Evolutionary conservation across 2,329 filamentous ascomycete genomes (phyloP), one percentile per base, ranked within the genome.

Genomic region (Colletotrichum ledebouriae): DNA sequence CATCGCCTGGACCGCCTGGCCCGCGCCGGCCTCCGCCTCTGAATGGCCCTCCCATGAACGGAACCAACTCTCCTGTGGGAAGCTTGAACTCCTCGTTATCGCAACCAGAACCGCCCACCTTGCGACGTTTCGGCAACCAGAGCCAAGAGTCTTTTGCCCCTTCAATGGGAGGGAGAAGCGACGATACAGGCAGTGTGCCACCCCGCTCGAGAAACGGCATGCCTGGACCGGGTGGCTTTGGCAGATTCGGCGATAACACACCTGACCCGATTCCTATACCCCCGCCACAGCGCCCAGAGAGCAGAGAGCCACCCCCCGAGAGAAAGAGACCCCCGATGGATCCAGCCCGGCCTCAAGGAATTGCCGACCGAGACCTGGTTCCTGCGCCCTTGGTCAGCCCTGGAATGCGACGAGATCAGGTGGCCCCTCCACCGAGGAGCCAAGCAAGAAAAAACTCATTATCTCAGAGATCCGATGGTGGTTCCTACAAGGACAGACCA

Each of bases 301-400:
- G 75, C 49, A 73, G 76, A 7, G 84, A 85, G 22, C 82, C 82
- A 39, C 84, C 87, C 1, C 90, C 90, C 0, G 89, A 91, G 72
- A 83, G 90, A 70, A 89, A 85, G 75, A 81, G 90, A 56, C 90
- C 90, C 2, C 88, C 89, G 0, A 91, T 92, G 88, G 86, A 90
- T 67, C 84, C 86, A 7, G 77, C 85, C 6, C 81, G 86, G 37
- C 86, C 86, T 7, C 81, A 83, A 57, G 83, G 78, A 53, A 71
- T 75, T 46, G 75, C 75, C 13, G 83, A 89, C 71, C 83, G 82
- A 55, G 84, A 87, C 59, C 77, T 89, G 41, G 86, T 89, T 3
- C 87, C 87, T 6, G 87, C 86, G 3, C 87, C 87, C 5, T 74
- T 89, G 47, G 86, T 86, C 78, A 88, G 85, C 71, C 83, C 84